These are phyloP conservation scores for Ophiocordyceps unilateralis DNA, from an alignment of 2,329 filamentous ascomycete genomes.

Conservation along the genomic window DNA sequence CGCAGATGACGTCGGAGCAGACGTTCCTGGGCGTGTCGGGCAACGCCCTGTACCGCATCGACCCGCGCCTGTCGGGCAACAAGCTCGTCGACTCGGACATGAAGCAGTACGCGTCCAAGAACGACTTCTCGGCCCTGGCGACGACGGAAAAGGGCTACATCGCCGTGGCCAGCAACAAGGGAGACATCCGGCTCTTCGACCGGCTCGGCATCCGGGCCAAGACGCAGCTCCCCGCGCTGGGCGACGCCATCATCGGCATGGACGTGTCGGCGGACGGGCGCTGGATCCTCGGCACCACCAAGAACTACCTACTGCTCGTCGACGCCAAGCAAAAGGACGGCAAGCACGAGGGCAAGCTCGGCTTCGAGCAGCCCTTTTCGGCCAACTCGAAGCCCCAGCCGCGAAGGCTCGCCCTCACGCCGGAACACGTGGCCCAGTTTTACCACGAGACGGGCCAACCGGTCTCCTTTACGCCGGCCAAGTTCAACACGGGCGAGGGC, in stretches of 20 bases:
- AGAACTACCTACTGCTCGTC: constrained; percentile 86
- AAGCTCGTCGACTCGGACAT: constrained; percentile 87
- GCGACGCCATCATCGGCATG: constrained; percentile 85
- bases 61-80: constrained; percentile 74
- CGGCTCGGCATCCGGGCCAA: constrained; percentile 93
- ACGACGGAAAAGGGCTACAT: constrained; percentile 96
- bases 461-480: constrained; percentile 75
- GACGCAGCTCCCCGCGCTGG: constrained; percentile 87
- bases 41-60: constrained; percentile 85
- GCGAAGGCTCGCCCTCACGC: constrained; percentile 72
- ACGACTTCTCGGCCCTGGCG: constrained; percentile 85
- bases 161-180: constrained; percentile 93
- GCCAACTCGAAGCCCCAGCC: constrained; percentile 91
- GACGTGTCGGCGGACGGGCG: constrained; percentile 91
- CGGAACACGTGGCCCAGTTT: constrained; percentile 90
- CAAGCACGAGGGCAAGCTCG: constrained; percentile 96
- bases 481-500: constrained; percentile 80
- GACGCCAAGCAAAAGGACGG: constrained; percentile 80
- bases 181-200: constrained; percentile 92
- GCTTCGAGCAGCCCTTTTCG: constrained; percentile 83
- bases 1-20: constrained; percentile 89
- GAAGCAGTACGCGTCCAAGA: constrained; percentile 94
- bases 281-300: constrained; percentile 88
- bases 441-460: constrained; percentile 85
- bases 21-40: constrained; percentile 86